phyloP scores from a whole-genome alignment of 352 stramenopile species.

The Thalassiosira exigua region DNA sequence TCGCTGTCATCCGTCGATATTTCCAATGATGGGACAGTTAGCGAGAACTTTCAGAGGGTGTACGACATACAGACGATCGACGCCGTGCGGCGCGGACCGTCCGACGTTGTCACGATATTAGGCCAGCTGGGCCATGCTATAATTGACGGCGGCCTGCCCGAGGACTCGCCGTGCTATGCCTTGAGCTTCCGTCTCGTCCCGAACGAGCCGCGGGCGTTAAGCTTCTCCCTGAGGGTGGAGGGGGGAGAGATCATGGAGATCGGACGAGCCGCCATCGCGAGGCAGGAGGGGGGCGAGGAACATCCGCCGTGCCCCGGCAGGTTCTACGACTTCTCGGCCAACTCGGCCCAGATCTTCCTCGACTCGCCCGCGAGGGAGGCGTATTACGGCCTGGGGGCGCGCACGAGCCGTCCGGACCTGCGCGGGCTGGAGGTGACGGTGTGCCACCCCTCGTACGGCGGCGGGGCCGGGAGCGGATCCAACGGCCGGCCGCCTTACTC shows the following conservation, averaged over 20 bases:
- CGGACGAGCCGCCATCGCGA: background rate
- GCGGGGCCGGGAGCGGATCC: background rate
- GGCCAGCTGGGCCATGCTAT: constrained; percentile 37
- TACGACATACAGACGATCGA: constrained; percentile 59
- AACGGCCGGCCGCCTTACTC: background rate
- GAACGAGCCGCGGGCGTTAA: background rate
- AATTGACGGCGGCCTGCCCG: constrained; percentile 23
- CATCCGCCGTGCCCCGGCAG: background rate
- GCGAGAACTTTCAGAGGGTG: constrained; percentile 12
- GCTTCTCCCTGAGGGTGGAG: constrained; percentile 16
- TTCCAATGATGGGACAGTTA: background rate
- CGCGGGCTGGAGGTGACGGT: constrained; percentile 50
- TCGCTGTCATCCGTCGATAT: constrained; percentile 9
- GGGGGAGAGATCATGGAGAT: constrained; percentile 6
- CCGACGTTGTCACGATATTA: constrained; percentile 25
- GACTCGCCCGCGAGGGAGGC: constrained; percentile 11
- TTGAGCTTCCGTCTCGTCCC: constrained; percentile 20
- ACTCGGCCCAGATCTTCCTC: constrained; percentile 47
- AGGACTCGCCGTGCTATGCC: constrained; percentile 28
- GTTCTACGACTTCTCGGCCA: constrained; percentile 14
- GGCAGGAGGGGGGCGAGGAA: background rate
- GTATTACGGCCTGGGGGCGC: constrained; percentile 53
- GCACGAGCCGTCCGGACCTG: constrained; percentile 25
- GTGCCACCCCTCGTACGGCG: constrained; percentile 20
- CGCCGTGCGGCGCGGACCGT: constrained; percentile 17